phyloP scores from a whole-genome alignment of 805 yeast species.

The Ogataea minuta region DNA sequence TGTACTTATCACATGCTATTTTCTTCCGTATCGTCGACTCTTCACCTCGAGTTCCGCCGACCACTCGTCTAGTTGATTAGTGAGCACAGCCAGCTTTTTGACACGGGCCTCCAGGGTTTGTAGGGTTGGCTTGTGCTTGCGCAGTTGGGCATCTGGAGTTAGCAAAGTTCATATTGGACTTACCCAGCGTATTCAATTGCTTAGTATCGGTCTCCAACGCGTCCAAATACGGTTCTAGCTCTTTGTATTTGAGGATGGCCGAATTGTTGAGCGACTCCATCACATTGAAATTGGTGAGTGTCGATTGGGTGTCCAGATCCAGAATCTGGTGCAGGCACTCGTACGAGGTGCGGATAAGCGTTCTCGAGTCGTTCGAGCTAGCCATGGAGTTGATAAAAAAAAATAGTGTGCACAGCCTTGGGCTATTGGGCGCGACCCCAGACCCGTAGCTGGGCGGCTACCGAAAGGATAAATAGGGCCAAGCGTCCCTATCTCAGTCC shows the following conservation, averaged over 20 bases:
- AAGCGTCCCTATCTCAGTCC: too few species aligned
- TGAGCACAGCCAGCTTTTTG: constrained; percentile 42
- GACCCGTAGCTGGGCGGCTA: constrained; percentile 3
- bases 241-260: constrained; percentile 50
- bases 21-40: constrained; percentile 16
- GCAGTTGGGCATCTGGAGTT: constrained; percentile 8
- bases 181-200: constrained; percentile 9
- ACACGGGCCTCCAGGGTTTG: constrained; percentile 36
- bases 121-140: constrained; percentile 19
- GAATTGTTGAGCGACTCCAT: constrained; percentile 58
- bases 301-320: constrained; percentile 34
- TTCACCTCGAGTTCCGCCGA: constrained; percentile 53
- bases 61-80: constrained; percentile 62
- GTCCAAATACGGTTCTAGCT: constrained; percentile 42
- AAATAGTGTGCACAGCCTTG: constrained; percentile 6
- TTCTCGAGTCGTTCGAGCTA: constrained; percentile 24
- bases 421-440: neutral
- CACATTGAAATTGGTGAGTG: constrained; percentile 43
- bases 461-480: constrained; percentile 1
- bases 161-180: neutral
- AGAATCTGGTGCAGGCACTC: constrained; percentile 35
- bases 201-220: constrained; percentile 20
- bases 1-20: constrained; percentile 5
- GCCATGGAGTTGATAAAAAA: neutral
- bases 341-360: constrained; percentile 27